Conservation (phyloP, 2,329 filamentous ascomycete species). For the Penicillium frequentans region DNA sequence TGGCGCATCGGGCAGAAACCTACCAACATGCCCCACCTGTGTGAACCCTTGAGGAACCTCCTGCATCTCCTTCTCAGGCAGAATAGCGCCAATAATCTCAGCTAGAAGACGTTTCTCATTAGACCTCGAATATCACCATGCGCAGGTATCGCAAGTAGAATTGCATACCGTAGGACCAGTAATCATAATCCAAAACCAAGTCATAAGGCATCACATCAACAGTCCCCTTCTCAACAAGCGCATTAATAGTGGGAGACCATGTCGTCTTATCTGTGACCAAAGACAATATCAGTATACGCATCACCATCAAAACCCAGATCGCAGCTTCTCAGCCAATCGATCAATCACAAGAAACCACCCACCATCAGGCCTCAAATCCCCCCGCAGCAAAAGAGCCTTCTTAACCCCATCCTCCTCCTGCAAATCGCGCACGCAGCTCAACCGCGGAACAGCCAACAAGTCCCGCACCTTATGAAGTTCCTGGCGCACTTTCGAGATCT, state of each 20-base stretch:
- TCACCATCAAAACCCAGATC: neutral
- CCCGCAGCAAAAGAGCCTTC: constrained; percentile 42
- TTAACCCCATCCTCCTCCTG: constrained; percentile 56
- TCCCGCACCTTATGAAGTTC: constrained; percentile 66
- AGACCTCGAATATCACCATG: neutral
- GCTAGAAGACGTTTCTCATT: constrained; percentile 48
- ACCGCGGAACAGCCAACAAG: constrained; percentile 62
- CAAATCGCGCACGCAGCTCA: constrained; percentile 59
- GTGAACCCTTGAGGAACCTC: constrained; percentile 87
- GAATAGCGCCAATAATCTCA: constrained; percentile 77
- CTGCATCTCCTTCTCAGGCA: constrained; percentile 76
- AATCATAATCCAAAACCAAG: constrained; percentile 74
- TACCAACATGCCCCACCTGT: constrained; percentile 81
- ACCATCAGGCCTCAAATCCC: constrained; percentile 41
- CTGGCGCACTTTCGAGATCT: constrained; percentile 71
- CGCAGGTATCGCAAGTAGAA: neutral
- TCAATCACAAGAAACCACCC: neutral
- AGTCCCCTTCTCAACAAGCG: constrained; percentile 67
- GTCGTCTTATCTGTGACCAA: constrained; percentile 62
- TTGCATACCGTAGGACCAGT: constrained; percentile 75
- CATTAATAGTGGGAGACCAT: constrained; percentile 70
- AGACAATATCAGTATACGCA: neutral
- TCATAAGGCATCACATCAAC: constrained; percentile 73
- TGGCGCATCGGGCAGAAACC: constrained; percentile 27
- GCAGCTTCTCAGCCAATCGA: neutral